Evolutionary conservation across 2,329 filamentous ascomycete genomes (phyloP).

Genomic region (Claviceps quebecensis): DNA sequence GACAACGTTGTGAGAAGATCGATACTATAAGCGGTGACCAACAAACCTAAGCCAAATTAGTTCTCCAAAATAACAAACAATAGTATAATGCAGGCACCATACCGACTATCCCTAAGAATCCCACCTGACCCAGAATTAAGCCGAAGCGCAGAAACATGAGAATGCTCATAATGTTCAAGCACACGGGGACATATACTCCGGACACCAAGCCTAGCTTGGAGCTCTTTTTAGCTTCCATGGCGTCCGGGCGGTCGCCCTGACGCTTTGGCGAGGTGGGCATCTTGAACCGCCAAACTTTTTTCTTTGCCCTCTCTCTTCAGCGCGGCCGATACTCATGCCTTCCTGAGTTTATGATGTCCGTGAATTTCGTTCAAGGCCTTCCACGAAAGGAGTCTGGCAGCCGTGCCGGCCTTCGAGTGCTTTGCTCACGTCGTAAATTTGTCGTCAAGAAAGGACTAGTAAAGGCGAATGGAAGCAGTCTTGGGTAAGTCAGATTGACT

Average conservation of each 20-base stretch:
- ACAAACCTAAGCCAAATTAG: constrained; percentile 38
- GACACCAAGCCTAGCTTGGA: constrained; percentile 63
- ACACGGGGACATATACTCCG: constrained; percentile 79
- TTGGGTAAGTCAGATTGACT: not conserved
- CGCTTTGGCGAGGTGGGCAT: constrained; percentile 8
- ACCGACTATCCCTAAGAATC: constrained; percentile 69
- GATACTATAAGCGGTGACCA: constrained; percentile 63
- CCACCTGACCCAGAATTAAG: constrained; percentile 67
- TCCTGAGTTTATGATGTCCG: not conserved
- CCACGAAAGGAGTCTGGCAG: not conserved
- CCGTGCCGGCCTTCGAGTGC: not conserved
- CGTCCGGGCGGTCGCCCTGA: constrained; percentile 6
- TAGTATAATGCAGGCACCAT: constrained; percentile 8
- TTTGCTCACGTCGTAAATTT: not conserved
- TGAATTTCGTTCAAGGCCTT: not conserved
- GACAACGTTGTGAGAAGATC: constrained; percentile 77
- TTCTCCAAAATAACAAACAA: not conserved
- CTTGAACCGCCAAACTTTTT: not conserved
- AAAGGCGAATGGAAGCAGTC: not conserved
- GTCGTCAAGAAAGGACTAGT: not conserved
- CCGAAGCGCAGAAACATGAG: constrained; percentile 87
- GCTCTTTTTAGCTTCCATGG: constrained; percentile 24
- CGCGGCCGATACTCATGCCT: not conserved
- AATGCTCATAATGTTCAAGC: constrained; percentile 76
- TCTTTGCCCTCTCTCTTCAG: not conserved